Evolutionary conservation across 2,329 filamentous ascomycete genomes (phyloP).

Genomic region (Alternaria tenuissima): DNA sequence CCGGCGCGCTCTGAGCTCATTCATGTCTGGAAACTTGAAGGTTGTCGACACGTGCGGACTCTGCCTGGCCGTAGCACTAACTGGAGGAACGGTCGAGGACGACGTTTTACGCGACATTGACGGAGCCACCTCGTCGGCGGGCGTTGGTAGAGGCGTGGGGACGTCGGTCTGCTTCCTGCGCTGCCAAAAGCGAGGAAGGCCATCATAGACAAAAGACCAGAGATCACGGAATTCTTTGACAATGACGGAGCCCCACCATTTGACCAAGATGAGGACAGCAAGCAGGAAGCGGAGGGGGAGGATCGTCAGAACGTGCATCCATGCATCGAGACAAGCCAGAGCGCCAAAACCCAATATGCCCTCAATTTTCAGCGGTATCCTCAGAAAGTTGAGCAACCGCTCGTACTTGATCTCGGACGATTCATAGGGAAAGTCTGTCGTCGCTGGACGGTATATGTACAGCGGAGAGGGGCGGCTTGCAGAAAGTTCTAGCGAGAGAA

Average conservation of each 20-base stretch:
- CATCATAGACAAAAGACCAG: constrained; percentile 78
- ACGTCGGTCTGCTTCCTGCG: constrained; percentile 59
- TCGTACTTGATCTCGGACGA: constrained; percentile 93
- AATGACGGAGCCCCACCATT: constrained; percentile 80
- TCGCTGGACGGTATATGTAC: constrained; percentile 67
- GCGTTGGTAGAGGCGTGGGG: constrained; percentile 36
- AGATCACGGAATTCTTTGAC: constrained; percentile 76
- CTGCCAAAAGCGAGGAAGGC: constrained; percentile 79
- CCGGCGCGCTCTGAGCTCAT: constrained; percentile 39
- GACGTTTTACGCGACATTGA: constrained; percentile 40
- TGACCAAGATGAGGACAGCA: constrained; percentile 76
- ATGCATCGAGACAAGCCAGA: constrained; percentile 90
- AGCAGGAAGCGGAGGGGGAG: constrained; percentile 87
- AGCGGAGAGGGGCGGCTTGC: constrained; percentile 67
- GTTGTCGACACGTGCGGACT: constrained; percentile 30
- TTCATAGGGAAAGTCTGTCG: constrained; percentile 78
- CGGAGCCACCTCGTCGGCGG: constrained; percentile 39
- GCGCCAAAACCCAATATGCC: constrained; percentile 86
- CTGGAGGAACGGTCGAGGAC: constrained; percentile 22
- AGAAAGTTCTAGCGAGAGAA: constrained; percentile 71
- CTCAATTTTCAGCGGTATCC: constrained; percentile 83
- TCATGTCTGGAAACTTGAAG: constrained; percentile 40
- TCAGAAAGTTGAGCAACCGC: constrained; percentile 85
- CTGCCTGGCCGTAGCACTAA: constrained; percentile 33
- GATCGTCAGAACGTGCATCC: constrained; percentile 97